These are phyloP conservation scores for Puccinia triticina DNA, from an alignment of 1,284 basidiomycete genomes.

Conservation along the genomic window DNA sequence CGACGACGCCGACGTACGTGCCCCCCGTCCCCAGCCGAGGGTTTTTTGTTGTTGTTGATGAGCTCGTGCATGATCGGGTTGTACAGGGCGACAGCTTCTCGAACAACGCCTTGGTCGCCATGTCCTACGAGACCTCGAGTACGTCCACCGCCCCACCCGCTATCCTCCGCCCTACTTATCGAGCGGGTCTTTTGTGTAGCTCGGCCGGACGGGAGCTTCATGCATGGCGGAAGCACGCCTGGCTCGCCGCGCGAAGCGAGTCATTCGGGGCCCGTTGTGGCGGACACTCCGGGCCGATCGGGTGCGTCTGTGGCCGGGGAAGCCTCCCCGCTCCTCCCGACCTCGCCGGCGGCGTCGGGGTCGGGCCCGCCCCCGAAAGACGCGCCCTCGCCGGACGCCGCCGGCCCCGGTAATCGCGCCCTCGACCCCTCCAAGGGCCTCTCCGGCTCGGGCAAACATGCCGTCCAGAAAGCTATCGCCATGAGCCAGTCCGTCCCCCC, in stretches of 20 bases:
- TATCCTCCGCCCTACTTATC: not conserved
- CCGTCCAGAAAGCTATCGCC: slow-evolving; percentile 44
- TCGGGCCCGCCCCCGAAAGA: too few species aligned
- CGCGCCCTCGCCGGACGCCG: too few species aligned
- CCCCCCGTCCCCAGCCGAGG: not conserved
- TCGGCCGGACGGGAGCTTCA: slow-evolving; percentile 33
- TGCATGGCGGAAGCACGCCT: not conserved
- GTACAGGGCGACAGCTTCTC: slow-evolving; percentile 31
- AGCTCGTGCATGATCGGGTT: not conserved
- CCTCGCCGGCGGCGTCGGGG: too few species aligned
- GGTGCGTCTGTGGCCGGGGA: too few species aligned
- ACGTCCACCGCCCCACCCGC: not conserved
- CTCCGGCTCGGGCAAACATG: slow-evolving; percentile 19
- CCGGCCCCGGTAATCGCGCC: not conserved
- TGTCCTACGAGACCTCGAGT: slow-evolving; percentile 38
- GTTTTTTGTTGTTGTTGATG: not conserved
- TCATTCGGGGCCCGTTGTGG: too few species aligned
- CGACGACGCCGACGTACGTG: slow-evolving; percentile 27
- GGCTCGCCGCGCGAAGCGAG: not conserved
- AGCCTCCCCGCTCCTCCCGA: too few species aligned
- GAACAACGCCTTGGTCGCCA: slow-evolving; percentile 27
- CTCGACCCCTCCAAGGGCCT: not conserved
- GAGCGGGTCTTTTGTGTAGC: not conserved
- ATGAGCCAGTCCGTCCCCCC: slow-evolving; percentile 37
- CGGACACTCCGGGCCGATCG: not conserved